Percentiles rank a stretch among this genome's conserved stretches.
Conservation (phyloP, 192 early-diverging fungal genomes). For the Coemansia sp. region DNA sequence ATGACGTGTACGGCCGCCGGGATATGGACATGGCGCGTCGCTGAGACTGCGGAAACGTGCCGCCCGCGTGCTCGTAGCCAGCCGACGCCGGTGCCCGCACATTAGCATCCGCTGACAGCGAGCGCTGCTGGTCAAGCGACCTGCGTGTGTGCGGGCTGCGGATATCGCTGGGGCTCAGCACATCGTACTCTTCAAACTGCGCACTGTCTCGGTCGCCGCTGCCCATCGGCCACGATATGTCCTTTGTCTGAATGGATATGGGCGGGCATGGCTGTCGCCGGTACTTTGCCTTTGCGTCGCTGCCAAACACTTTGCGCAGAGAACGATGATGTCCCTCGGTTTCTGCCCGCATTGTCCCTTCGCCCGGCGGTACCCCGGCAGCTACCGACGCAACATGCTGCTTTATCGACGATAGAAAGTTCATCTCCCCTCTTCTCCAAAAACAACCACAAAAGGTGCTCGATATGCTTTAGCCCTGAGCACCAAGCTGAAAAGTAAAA, state of each 20-base stretch:
- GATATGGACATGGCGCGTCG: constrained; percentile 27
- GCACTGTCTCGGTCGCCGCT: constrained; percentile 33
- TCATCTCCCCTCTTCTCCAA: constrained; percentile 13
- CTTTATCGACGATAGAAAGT: constrained; percentile 32
- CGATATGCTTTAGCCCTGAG: neutral
- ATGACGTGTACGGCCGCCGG: constrained; percentile 1
- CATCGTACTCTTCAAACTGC: constrained; percentile 29
- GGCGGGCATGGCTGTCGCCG: constrained; percentile 37
- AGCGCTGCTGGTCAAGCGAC: constrained; percentile 1
- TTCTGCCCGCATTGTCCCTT: neutral
- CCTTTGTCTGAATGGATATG: constrained; percentile 39
- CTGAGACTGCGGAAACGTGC: constrained; percentile 21
- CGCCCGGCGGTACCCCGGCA: constrained; percentile 2
- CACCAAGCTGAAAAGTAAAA: neutral
- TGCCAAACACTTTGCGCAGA: constrained; percentile 13
- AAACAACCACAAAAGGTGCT: neutral
- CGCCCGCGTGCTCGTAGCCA: neutral
- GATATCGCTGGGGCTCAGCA: constrained; percentile 27
- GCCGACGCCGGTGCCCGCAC: constrained; percentile 3
- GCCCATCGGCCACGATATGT: constrained; percentile 49
- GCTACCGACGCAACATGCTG: constrained; percentile 29
- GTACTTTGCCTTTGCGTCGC: constrained; percentile 17
- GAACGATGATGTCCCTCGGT: neutral
- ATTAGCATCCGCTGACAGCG: neutral
- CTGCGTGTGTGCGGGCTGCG: constrained; percentile 8